Conservation (phyloP, 2,329 filamentous ascomycete genomes). For the Parastagonospora avenae region DNA sequence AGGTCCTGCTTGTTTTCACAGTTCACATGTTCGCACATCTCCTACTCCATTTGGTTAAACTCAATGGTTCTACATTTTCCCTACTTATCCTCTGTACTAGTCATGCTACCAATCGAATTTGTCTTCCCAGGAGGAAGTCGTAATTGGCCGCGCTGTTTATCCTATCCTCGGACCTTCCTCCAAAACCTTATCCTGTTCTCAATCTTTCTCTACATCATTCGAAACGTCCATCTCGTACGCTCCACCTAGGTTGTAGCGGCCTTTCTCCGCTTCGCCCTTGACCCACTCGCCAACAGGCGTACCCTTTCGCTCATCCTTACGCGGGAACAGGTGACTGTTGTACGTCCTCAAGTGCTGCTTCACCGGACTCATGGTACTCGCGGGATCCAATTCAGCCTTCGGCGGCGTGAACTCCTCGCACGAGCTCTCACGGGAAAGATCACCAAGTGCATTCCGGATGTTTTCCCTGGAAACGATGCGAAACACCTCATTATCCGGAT, state of each 20-base stretch:
- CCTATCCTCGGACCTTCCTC: neutral
- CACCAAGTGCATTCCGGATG: conserved; percentile 32
- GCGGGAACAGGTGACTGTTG: conserved; percentile 39
- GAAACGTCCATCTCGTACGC: too few relatives aligned
- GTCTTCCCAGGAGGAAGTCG: too few relatives aligned
- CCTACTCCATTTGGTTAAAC: too few relatives aligned
- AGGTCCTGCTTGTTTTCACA: too few relatives aligned
- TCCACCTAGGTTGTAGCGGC: too few relatives aligned
- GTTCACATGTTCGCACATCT: too few relatives aligned
- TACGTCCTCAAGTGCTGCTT: conserved; percentile 22
- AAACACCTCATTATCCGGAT: conserved; percentile 10
- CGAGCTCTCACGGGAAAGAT: conserved; percentile 23
- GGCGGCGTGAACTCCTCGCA: conserved; percentile 16
- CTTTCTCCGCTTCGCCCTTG: neutral
- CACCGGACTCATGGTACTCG: neutral
- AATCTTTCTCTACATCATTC: neutral
- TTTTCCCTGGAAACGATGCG: conserved; percentile 43
- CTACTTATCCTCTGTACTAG: too few relatives aligned
- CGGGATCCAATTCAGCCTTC: conserved; percentile 4
- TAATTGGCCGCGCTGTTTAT: too few relatives aligned
- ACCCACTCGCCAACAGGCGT: conserved; percentile 15
- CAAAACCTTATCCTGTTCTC: neutral
- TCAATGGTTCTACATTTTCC: too few relatives aligned
- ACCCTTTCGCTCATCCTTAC: conserved; percentile 19
- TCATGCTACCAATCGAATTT: too few relatives aligned